A percentile compares a stretch with the other conserved stretches of the same genome.
phyloP scores from a whole-genome alignment of 129 eudicot species.

The Artemisia annua region DNA sequence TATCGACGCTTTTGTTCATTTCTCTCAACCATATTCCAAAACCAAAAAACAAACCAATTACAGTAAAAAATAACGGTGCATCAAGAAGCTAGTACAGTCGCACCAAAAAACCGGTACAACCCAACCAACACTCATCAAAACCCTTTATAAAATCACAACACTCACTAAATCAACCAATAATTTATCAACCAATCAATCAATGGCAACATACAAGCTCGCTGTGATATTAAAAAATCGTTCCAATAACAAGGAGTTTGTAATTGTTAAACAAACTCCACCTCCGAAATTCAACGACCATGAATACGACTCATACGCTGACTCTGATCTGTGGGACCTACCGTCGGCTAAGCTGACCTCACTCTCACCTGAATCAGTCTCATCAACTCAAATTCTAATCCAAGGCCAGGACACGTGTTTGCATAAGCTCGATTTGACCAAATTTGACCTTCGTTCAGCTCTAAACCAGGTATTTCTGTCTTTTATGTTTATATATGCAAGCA shows the following conservation, averaged over 20 bases:
- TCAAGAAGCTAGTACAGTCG: background rate
- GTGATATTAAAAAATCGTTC: conserved; percentile 32
- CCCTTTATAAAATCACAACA: background rate
- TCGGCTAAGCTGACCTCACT: conserved; percentile 31
- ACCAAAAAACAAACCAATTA: too few relatives aligned
- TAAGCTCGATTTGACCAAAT: conserved; percentile 40
- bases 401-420: conserved; percentile 42
- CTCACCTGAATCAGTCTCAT: conserved; percentile 28
- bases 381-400: conserved; percentile 29
- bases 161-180: conserved; percentile 5
- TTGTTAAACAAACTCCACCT: conserved; percentile 67
- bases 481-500: too few relatives aligned
- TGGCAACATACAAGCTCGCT: conserved; percentile 64
- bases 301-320: conserved; percentile 84
- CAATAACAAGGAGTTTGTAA: conserved; percentile 51
- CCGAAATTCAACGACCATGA: conserved; percentile 71
- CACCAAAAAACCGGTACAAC: conserved; percentile 4
- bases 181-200: conserved; percentile 36
- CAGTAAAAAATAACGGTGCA: background rate
- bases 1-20: conserved; percentile 48
- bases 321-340: conserved; percentile 73
- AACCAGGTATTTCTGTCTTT: conserved; percentile 51
- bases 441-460: conserved; percentile 62
- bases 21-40: too few relatives aligned
- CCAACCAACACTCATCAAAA: background rate